phyloP scores from a whole-genome alignment of 2,329 filamentous ascomycete species.

The Ascochyta viciae-villosae region DNA sequence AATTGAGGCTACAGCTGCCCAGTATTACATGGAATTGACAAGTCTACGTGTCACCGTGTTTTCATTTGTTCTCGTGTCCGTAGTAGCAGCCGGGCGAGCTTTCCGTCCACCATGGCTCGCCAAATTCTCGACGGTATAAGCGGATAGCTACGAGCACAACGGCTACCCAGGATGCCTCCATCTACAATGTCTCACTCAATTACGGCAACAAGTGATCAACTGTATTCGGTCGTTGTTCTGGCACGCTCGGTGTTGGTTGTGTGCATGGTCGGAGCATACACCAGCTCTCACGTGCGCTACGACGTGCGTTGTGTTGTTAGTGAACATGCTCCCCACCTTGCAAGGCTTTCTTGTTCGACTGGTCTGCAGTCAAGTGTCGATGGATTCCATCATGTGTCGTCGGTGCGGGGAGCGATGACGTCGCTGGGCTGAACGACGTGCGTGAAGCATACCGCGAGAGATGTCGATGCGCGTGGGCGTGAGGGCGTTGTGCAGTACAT shows the following conservation, averaged over 20 bases:
- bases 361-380: background rate
- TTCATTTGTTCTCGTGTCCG: too few relatives aligned
- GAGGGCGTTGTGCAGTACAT: background rate
- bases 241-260: background rate
- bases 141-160: too few relatives aligned
- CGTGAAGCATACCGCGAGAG: background rate
- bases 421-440: slow-evolving; percentile 25
- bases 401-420: slow-evolving; percentile 35
- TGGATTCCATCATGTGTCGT: background rate
- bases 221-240: slow-evolving; percentile 1
- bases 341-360: background rate
- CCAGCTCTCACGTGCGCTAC: slow-evolving; percentile 12
- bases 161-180: background rate
- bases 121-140: too few relatives aligned
- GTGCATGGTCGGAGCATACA: slow-evolving; percentile 8
- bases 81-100: too few relatives aligned
- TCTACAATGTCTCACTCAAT: too few relatives aligned
- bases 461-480: slow-evolving; percentile 16
- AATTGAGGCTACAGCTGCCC: too few relatives aligned
- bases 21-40: too few relatives aligned
- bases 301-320: background rate
- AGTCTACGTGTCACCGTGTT: too few relatives aligned
- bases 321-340: background rate
- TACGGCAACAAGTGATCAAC: too few relatives aligned
- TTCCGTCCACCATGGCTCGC: too few relatives aligned